Percentiles rank a stretch among this genome's conserved stretches.
Evolutionary conservation across 495 filamentous ascomycete species (phyloP).

Genomic region (Xylaria palmicola): DNA sequence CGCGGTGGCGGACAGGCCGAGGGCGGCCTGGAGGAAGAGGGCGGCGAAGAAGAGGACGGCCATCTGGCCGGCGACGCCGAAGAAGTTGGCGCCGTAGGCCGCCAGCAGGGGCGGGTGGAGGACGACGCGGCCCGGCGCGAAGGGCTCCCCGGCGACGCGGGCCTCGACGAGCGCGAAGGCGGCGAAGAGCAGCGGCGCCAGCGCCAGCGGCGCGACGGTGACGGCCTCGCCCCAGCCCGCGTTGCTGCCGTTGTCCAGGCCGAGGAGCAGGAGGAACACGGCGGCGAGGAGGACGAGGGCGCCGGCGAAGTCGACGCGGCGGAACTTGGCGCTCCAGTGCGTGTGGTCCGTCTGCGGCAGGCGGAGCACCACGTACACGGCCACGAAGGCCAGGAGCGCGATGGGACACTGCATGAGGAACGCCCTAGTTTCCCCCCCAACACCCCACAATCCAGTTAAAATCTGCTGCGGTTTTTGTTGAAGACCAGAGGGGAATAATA

Average conservation of each 20-base stretch:
- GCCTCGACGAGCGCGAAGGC: constrained; percentile 71
- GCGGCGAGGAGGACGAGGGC: constrained; percentile 69
- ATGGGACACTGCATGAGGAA: constrained; percentile 72
- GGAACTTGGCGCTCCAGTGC: constrained; percentile 50
- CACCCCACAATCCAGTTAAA: background rate
- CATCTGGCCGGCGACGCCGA: constrained; percentile 67
- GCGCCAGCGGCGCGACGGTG: constrained; percentile 57
- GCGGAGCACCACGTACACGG: constrained; percentile 62
- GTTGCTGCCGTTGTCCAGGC: constrained; percentile 78
- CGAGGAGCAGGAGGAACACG: constrained; percentile 69
- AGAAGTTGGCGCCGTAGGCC: constrained; percentile 73
- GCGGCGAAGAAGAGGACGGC: constrained; percentile 72
- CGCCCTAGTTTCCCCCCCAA: constrained; percentile 46
- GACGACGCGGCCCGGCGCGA: constrained; percentile 76
- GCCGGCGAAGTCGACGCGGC: constrained; percentile 77
- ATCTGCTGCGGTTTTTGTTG: too few relatives aligned
- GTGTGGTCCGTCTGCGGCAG: constrained; percentile 55
- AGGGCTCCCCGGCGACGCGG: constrained; percentile 70
- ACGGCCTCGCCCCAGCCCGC: constrained; percentile 61
- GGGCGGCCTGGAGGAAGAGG: constrained; percentile 75
- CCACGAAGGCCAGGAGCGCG: constrained; percentile 63
- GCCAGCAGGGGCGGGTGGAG: constrained; percentile 68
- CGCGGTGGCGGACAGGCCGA: constrained; percentile 62
- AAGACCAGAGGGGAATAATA: too few relatives aligned
- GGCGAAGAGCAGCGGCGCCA: constrained; percentile 61